Evolutionary conservation across 352 stramenopile species (phyloP).

Genomic region (Phytophthora niederhauseri): DNA sequence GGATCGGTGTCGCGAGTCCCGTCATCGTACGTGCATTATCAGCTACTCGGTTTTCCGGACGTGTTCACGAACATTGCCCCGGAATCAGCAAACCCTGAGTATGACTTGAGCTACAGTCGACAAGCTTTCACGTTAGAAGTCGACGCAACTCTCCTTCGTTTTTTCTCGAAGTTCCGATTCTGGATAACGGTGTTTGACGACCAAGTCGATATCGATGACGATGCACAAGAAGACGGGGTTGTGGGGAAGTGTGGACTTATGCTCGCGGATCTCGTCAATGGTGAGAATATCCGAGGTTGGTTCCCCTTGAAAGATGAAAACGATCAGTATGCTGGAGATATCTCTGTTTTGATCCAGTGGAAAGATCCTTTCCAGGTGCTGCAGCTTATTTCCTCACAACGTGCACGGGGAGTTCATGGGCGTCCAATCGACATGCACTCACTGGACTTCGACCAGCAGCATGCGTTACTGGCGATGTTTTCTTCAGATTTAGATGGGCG

Average conservation of each 20-base stretch:
- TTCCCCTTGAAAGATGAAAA: slow-evolving; percentile 69
- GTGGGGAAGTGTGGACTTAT: slow-evolving; percentile 78
- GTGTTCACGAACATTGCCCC: slow-evolving; percentile 89
- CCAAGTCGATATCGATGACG: slow-evolving; percentile 45
- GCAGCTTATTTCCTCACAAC: slow-evolving; percentile 46
- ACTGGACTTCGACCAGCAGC: slow-evolving; percentile 76
- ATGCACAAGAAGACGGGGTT: slow-evolving; percentile 53
- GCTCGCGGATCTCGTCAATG: slow-evolving; percentile 70
- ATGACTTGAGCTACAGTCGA: slow-evolving; percentile 64
- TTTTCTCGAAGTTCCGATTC: slow-evolving; percentile 82
- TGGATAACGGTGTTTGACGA: slow-evolving; percentile 91
- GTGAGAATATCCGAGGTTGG: slow-evolving; percentile 74
- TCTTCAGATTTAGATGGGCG: slow-evolving; percentile 60
- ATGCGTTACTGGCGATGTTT: slow-evolving; percentile 67
- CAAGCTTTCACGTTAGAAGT: slow-evolving; percentile 77
- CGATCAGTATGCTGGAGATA: slow-evolving; percentile 62
- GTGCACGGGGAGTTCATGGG: slow-evolving; percentile 34
- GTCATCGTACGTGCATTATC: slow-evolving; percentile 91
- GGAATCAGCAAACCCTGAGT: slow-evolving; percentile 68
- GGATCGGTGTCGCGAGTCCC: slow-evolving; percentile 43
- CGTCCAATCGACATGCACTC: slow-evolving; percentile 50
- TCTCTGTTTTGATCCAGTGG: slow-evolving; percentile 80
- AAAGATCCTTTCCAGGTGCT: slow-evolving; percentile 77
- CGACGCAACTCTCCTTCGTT: slow-evolving; percentile 77
- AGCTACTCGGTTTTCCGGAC: slow-evolving; percentile 90